Evolutionary conservation across 495 filamentous ascomycete genomes (phyloP).

Genomic region (Tuber umbilicatum): DNA sequence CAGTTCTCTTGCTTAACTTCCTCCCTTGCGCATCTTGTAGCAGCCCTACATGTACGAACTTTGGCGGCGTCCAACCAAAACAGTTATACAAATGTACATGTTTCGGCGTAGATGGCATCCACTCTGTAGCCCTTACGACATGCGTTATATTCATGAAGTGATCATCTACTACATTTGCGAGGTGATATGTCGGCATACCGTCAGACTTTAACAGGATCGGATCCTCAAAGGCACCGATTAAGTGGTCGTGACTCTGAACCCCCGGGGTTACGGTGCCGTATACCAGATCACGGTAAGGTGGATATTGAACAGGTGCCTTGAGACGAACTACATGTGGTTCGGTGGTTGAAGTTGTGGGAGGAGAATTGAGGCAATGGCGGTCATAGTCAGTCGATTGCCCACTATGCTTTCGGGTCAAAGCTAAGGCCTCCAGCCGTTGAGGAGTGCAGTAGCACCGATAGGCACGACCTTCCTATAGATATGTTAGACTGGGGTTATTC

Average conservation of each 20-base stretch:
- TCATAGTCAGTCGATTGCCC: slow-evolving; percentile 68
- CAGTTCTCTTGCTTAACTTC: slow-evolving; percentile 85
- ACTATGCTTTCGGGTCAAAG: slow-evolving; percentile 52
- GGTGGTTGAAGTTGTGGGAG: slow-evolving; percentile 59
- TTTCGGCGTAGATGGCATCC: slow-evolving; percentile 88
- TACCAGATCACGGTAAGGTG: slow-evolving; percentile 65
- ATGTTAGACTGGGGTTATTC: not conserved
- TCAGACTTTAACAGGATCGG: slow-evolving; percentile 85
- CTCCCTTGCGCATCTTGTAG: slow-evolving; percentile 66
- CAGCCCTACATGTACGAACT: slow-evolving; percentile 82
- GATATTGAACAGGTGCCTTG: slow-evolving; percentile 54
- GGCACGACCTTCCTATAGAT: slow-evolving; percentile 54
- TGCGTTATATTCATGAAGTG: slow-evolving; percentile 91
- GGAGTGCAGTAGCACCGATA: slow-evolving; percentile 90
- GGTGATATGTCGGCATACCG: slow-evolving; percentile 87
- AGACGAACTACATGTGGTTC: slow-evolving; percentile 76
- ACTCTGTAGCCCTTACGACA: slow-evolving; percentile 81
- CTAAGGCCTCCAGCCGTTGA: slow-evolving; percentile 60
- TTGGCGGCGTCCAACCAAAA: slow-evolving; percentile 78
- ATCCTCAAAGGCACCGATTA: slow-evolving; percentile 54
- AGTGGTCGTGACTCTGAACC: slow-evolving; percentile 44
- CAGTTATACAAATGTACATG: slow-evolving; percentile 81
- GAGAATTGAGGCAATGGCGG: slow-evolving; percentile 63
- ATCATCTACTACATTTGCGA: slow-evolving; percentile 96
- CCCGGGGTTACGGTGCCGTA: slow-evolving; percentile 58